A percentile compares a stretch with the other conserved stretches of the same genome.
Evolutionary conservation across 176 grass and related monocot species (phyloP).

Genomic region (Melocanna baccifera): DNA sequence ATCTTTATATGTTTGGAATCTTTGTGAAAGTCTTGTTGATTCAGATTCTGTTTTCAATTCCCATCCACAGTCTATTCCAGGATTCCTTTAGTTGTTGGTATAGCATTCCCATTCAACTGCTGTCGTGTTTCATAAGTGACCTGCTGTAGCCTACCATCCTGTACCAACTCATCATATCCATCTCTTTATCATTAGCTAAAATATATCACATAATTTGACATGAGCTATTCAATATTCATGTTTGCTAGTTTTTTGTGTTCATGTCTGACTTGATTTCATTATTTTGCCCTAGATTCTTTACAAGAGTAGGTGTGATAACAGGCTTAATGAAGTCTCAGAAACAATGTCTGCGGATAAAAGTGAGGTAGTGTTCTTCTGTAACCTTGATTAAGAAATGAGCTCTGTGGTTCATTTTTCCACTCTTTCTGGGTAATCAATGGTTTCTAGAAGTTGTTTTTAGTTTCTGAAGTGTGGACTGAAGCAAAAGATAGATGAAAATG

Average conservation of each 20-base stretch:
- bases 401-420: neutral
- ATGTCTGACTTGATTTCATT: slow-evolving; percentile 32
- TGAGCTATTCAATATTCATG: slow-evolving; percentile 15
- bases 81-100: neutral
- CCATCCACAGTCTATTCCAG: neutral
- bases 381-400: slow-evolving; percentile 25
- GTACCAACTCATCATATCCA: slow-evolving; percentile 2
- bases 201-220: neutral
- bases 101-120: slow-evolving; percentile 8
- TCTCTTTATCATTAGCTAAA: neutral
- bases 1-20: neutral
- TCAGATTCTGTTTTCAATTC: slow-evolving; percentile 20
- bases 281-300: slow-evolving; percentile 70
- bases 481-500: slow-evolving; percentile 17
- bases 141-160: neutral
- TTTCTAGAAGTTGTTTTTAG: neutral
- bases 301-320: slow-evolving; percentile 99
- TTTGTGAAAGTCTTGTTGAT: neutral
- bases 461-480: slow-evolving; percentile 19
- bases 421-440: neutral
- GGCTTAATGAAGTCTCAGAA: slow-evolving; percentile 89
- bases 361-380: slow-evolving; percentile 60
- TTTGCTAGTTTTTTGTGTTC: slow-evolving; percentile 24
- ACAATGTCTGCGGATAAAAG: slow-evolving; percentile 81
- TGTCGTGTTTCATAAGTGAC: slow-evolving; percentile 8